Evolutionary conservation across 768 basidiomycete species (phyloP), one percentile per base, ranked within the genome.

Genomic region (Sporobolomyces roseus): DNA sequence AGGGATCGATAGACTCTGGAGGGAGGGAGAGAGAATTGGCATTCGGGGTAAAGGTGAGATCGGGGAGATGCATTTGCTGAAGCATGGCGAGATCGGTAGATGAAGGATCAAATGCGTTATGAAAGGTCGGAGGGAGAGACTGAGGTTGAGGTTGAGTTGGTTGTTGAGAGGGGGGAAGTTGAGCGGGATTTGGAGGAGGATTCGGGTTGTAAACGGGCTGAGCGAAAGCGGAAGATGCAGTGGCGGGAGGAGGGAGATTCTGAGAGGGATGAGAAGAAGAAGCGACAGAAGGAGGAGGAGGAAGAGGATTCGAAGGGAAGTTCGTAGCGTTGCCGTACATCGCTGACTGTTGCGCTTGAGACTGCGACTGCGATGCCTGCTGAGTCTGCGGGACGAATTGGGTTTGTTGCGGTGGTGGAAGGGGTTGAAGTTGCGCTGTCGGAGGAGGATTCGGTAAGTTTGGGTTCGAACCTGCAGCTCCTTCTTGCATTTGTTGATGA

Each of bases 401-500:
- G n/a, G n/a, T n/a, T n/a, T n/a, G n/a, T n/a, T n/a, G n/a, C n/a
- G n/a, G n/a, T n/a, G n/a, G n/a, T n/a, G n/a, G n/a, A n/a, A n/a
- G n/a, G n/a, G n/a, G n/a, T n/a, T n/a, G n/a, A n/a, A n/a, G n/a
- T n/a, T n/a, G n/a, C n/a, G 36, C 4, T 9, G 49, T 21, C 4
- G 14, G 32, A 21, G 63, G 71, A 29, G 60, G 66, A 29, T 66
- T 69, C 16, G 68, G 68, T n/a, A 69, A 41, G 23, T 30, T 50
- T 38, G 59, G 62, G 29, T 58, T 59, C 43, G 53, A 45, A 16
- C 68, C 68, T 10, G 49, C 49, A 23, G 60, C 61, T 12, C 43
- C 63, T 30, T 66, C 65, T 32, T 61, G 70, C 70, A 67, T 63
- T 38, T 66, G 62, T 49, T 67, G 70, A 23, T 67, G 65, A 8